Conservation (phyloP, 768 basidiomycete species). For the Suillus placidus region DNA sequence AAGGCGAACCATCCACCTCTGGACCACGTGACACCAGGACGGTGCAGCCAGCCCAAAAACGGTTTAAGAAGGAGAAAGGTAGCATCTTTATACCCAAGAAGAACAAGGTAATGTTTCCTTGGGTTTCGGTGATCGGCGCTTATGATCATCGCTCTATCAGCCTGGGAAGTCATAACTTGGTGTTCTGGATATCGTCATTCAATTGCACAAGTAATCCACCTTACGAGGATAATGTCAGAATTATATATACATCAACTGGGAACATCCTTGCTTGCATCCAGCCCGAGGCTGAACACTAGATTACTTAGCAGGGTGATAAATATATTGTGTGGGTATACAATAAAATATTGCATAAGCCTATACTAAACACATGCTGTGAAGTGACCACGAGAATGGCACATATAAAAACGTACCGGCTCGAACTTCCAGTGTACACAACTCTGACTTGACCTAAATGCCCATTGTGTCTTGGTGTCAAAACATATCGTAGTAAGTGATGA, state of each 20-base stretch:
- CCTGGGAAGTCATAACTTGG: constrained; percentile 2
- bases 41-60: constrained; percentile 32
- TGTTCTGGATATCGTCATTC: neutral
- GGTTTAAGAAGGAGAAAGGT: constrained; percentile 36
- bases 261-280: neutral
- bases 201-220: constrained; percentile 1
- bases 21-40: constrained; percentile 25
- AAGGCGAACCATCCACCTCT: constrained; percentile 19
- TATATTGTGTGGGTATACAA: neutral
- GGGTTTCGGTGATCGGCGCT: neutral
- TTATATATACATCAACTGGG: too few relatives aligned
- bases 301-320: neutral
- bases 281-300: neutral
- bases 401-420: too few relatives aligned
- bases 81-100: constrained; percentile 69
- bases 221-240: neutral
- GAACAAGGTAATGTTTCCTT: constrained; percentile 24
- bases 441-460: too few relatives aligned
- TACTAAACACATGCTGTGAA: too few relatives aligned
- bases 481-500: too few relatives aligned
- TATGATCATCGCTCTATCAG: neutral
- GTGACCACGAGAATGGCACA: too few relatives aligned
- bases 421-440: too few relatives aligned
- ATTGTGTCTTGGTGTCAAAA: too few relatives aligned
- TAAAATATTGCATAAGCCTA: too few relatives aligned